Percentiles rank a stretch among this genome's conserved stretches.
phyloP scores from a whole-genome alignment of 2,329 filamentous ascomycete genomes.

The Metarhizium album region DNA sequence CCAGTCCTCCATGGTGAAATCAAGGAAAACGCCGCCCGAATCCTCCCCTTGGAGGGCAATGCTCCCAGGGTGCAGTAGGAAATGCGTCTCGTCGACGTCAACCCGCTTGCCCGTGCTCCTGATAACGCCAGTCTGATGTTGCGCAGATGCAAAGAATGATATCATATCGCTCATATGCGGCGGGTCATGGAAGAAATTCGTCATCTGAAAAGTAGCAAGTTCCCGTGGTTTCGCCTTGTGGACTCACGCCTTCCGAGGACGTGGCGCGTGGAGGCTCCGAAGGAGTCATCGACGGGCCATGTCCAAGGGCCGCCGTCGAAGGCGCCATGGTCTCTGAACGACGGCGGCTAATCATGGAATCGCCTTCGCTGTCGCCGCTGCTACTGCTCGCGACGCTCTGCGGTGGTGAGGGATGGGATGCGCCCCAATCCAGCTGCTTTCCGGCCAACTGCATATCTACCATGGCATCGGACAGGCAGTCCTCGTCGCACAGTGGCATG shows the following conservation, averaged over 20 bases:
- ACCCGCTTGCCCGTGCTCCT: not conserved
- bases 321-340: conserved; percentile 25
- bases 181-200: not conserved
- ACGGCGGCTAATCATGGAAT: conserved; percentile 20
- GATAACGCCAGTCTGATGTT: conserved; percentile 7
- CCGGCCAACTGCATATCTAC: conserved; percentile 54
- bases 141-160: not conserved
- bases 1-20: not conserved
- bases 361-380: conserved; percentile 14
- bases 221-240: conserved; percentile 8
- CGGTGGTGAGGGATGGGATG: conserved; percentile 18
- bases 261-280: conserved; percentile 14
- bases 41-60: not conserved
- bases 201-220: conserved; percentile 11
- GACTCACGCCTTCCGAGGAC: conserved; percentile 9
- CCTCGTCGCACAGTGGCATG: conserved; percentile 46
- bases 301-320: conserved; percentile 9
- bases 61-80: not conserved
- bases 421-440: conserved; percentile 17
- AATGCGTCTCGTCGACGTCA: not conserved
- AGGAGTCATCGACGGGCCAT: conserved; percentile 17
- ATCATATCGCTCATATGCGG: not conserved
- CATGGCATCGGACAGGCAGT: conserved; percentile 47
- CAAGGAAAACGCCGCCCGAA: too few relatives aligned
- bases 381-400: conserved; percentile 14